Evolutionary conservation across 164 flowering plant species (phyloP), one percentile per base, ranked within the genome.

Genomic region (Macadamia tetraphylla): DNA sequence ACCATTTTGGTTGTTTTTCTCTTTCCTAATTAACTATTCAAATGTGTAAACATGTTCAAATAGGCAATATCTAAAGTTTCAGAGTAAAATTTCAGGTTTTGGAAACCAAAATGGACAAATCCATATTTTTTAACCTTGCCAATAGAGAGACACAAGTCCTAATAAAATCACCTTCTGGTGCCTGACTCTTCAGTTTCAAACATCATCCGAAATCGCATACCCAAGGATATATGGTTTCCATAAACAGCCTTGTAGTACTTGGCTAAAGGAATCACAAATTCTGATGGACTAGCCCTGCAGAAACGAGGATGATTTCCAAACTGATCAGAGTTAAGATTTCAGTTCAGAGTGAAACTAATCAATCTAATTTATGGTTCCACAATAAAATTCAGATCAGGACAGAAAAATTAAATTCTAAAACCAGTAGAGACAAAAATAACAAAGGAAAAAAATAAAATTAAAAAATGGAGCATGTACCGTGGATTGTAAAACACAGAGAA

Each of bases 141-240:
- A 23, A 23, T 17, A 12, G 18, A 14, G 57, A 53, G 15, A 17
- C 6, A 14, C 6, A 14, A 53, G n/a, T 4, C 15, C 6, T 8
- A 14, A 12, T 53, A 53, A 14, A 53, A 53, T 17, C 17, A 53
- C 57, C 57, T 53, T 14, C 57, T 53, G 6, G 57, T 14, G 11
- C 85, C 82, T 60, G 87, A 85, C 65, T 85, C 89, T 75, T 85
- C 89, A 6, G 86, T 85, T 65, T 84, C 85, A 74, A 84, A 84
- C 40, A 82, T 81, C 87, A 82, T 86, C 70, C 90, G 65, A 61
- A 86, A 86, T 13, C 88, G 81, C 90, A 86, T 86, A 53, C 87
- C 90, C 14, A 81, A 84, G 69, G 90, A 82, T 63, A 86, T 76
- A 23, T 83, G 77, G n/a, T 81, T 80, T 4, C 57, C 15, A 60